Evolutionary conservation across 2,329 filamentous ascomycete species (phyloP), one percentile per base, ranked within the genome.

Genomic region (Akanthomyces lecanii): DNA sequence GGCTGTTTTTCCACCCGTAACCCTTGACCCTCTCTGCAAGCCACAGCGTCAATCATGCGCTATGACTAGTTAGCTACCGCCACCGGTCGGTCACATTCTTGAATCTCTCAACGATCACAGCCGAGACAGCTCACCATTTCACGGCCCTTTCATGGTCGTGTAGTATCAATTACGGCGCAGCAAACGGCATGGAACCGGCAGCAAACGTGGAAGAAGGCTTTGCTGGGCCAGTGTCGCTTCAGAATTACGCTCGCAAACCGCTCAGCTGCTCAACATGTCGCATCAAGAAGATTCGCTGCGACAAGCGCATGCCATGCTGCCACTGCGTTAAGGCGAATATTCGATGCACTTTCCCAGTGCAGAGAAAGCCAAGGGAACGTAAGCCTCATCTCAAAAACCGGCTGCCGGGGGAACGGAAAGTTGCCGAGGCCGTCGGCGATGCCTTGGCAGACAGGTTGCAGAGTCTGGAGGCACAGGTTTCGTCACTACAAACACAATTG

Each of bases 191-290:
- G 54, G 42, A 47, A 4, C n/a, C 25, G n/a, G 18, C 18, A 10
- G 3, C 44, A 4, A 16, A n/a, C 55, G 18, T 12, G 16, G 30
- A 58, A n/a, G 56, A 50, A 23, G 14, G 8, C 42, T 12, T 6
- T 21, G 28, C n/a, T n/a, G 21, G 11, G 30, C 45, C 44, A 14
- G 12, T 50, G 10, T 48, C 30, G 14, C 50, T 50, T 1, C 59
- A 40, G 40, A 28, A 21, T 16, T 62, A 62, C n/a, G 47, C 36
- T 30, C 60, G 51, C 28, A 56, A 50, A 18, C 52, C 52, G 36
- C 45, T 62, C 14, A 62, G 60, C 52, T 62, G 60, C 18, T 62
- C 60, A 3, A 55, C 60, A 25, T 62, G 52, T n/a, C 60, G 60
- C 4, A 40, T 62, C 18, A 50, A 52, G 18, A 62, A 62, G n/a